Percentiles rank a stretch among this genome's conserved stretches.
These are phyloP conservation scores for Arctium lappa DNA, from an alignment of 129 eudicot species.

Conservation along the genomic window DNA sequence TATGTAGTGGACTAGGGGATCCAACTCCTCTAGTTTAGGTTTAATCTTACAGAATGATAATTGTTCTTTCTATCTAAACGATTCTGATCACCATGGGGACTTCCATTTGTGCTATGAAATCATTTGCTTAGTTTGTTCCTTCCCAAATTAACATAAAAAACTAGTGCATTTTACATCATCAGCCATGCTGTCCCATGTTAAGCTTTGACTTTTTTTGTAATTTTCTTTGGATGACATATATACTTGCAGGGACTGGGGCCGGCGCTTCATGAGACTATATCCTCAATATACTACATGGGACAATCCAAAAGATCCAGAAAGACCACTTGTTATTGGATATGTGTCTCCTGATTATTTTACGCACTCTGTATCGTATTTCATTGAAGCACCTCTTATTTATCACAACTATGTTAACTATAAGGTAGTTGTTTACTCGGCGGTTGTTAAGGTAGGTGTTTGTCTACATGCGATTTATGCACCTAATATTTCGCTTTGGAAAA, in stretches of 20 bases:
- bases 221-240: conserved; percentile 6
- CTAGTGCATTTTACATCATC: background rate
- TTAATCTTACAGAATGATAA: background rate
- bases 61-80: background rate
- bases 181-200: background rate
- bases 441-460: conserved; percentile 71
- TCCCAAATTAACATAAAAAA: background rate
- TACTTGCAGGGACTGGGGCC: conserved; percentile 86
- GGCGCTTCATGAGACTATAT: conserved; percentile 78
- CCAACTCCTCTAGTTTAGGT: background rate
- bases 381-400: conserved; percentile 83
- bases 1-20: no score
- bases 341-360: conserved; percentile 98
- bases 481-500: background rate
- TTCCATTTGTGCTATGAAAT: background rate
- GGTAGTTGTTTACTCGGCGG: conserved; percentile 93
- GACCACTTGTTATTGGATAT: conserved; percentile 87
- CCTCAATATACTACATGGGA: conserved; percentile 84
- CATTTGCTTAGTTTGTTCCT: background rate
- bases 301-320: conserved; percentile 83
- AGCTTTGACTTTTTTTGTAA: background rate
- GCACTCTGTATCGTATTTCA: conserved; percentile 93
- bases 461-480: background rate
- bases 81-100: background rate
- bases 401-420: conserved; percentile 75